Base-by-base conservation (phyloP, 352 stramenopile species). In the Phytopythium litorale region DNA sequence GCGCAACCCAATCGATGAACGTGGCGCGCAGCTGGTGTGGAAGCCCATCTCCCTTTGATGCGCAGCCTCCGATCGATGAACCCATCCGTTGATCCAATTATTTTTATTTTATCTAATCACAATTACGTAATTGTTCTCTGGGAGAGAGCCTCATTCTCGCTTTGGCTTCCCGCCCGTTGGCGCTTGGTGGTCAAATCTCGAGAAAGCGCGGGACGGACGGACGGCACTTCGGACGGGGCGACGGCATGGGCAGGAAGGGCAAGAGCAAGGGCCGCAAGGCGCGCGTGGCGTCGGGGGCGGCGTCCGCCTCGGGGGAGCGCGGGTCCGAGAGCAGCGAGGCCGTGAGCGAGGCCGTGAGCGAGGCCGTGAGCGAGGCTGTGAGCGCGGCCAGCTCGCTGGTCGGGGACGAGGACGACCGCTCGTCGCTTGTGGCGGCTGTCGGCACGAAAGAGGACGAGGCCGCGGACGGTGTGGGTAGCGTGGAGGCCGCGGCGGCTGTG, bases 231-330 rank as follows among this genome's bases (percentile, higher is more conserved):
- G 7, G 7, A 23, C 5, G 16, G 40, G 40, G 11, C 40, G 42
- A 49, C 16, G 50, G 8, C 30, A 58, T 58, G 52, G 52, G 33
- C 32, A 40, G 52, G 45, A 58, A 58, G 52, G 19, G 32, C 52
- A 58, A 58, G 52, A 48, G n/a, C 52, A 58, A 58, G 32, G 28
- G 30, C 46, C 46, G 30, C 30, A 58, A 58, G 33, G 21, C 21
- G 28, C 52, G 52, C 33, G 52, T 33, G 52, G 33, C 52, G 30
- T 58, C 52, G 2, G 9, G 11, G n/a, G 19, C 7, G 7, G 9
- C 43, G 23, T 11, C 21, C 0, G 4, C 46, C 21, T 25, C 18
- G 9, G 9, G 21, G n/a, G 45, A 56, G 16, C 28, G 51, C 28
- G 45, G 16, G 18, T 56, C 51, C 23, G 51, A 56, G 30, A 21